Evolutionary conservation across 2,329 filamentous ascomycete genomes (phyloP), one percentile per base, ranked within the genome.

Genomic region (Exophiala bonariae): DNA sequence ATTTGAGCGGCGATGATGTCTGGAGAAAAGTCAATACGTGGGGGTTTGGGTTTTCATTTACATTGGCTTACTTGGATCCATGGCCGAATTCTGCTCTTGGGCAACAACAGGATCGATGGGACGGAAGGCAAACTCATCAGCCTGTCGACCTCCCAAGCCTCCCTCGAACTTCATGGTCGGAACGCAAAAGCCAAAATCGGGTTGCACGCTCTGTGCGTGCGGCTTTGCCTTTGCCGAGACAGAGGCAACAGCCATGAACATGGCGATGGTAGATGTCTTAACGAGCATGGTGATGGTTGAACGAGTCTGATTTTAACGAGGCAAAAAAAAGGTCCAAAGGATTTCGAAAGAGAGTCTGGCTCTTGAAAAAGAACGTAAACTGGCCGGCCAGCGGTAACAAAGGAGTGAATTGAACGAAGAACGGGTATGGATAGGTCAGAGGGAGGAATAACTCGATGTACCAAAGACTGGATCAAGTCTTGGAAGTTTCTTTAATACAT

Each of bases 1-100:
- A 87, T 81, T 52, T 82, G 78, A 75, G 85, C 86, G 63, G 82
- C 85, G 72, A 87, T 87, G 72, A 86, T 86, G 71, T 80, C 52
- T 55, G 4, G 13, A 13, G 3, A 2, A 9, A 8, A 14, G 14
- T 34, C n/a, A 42, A 39, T 18, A 8, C 33, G 9, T 11, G 17
- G 4, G 10, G 9, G 33, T 4, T n/a, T n/a, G n/a, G n/a, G n/a
- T n/a, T n/a, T n/a, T n/a, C n/a, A n/a, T 10, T 10, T 14, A 5
- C 10, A 18, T 23, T 22, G 4, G 36, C 48, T 32, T 49, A 53
- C 50, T 79, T 47, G 83, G 83, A 78, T 87, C 86, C 36, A 86
- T 72, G 7, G 54, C 82, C 62, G 86, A 83, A 59, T 81, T 68
- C 66, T 87, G 83, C 41, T 78, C 79, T 61, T 80, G 70, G 55